These are phyloP conservation scores for Kwoniella botswanensis DNA, from an alignment of 768 basidiomycete genomes.

Conservation along the genomic window DNA sequence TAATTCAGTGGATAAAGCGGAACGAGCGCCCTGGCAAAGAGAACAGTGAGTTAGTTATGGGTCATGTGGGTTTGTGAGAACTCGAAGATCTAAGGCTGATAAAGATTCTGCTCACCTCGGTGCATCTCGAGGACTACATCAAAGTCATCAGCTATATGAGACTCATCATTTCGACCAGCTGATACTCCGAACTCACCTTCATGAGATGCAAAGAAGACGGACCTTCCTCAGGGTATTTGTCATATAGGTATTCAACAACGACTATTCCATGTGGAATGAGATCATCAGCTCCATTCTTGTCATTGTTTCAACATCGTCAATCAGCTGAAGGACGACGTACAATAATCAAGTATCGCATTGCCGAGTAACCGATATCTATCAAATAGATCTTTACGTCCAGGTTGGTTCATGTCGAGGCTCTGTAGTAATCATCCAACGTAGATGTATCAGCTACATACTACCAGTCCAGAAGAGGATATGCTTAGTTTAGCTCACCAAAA, in stretches of 20 bases:
- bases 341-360: slow-evolving; percentile 42
- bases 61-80: background rate
- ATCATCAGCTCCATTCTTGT: slow-evolving; percentile 1
- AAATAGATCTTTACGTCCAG: slow-evolving; percentile 6
- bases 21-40: background rate
- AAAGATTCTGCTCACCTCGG: background rate
- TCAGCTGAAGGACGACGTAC: slow-evolving; percentile 24
- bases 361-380: slow-evolving; percentile 39
- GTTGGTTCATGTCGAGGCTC: slow-evolving; percentile 22
- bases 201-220: slow-evolving; percentile 37
- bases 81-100: background rate
- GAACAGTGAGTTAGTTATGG: background rate
- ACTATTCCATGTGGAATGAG: slow-evolving; percentile 20
- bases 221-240: slow-evolving; percentile 22
- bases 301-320: background rate
- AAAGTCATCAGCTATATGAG: background rate
- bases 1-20: slow-evolving; percentile 6
- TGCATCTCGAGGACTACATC: background rate
- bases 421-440: slow-evolving; percentile 1
- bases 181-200: slow-evolving; percentile 26
- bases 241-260: slow-evolving; percentile 37
- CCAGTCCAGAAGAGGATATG: background rate
- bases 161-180: background rate
- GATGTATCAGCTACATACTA: background rate
- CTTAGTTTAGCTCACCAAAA: slow-evolving; percentile 31